These are phyloP conservation scores for Pseudozyma pruni DNA, from an alignment of 1,284 basidiomycete genomes.

Conservation along the genomic window DNA sequence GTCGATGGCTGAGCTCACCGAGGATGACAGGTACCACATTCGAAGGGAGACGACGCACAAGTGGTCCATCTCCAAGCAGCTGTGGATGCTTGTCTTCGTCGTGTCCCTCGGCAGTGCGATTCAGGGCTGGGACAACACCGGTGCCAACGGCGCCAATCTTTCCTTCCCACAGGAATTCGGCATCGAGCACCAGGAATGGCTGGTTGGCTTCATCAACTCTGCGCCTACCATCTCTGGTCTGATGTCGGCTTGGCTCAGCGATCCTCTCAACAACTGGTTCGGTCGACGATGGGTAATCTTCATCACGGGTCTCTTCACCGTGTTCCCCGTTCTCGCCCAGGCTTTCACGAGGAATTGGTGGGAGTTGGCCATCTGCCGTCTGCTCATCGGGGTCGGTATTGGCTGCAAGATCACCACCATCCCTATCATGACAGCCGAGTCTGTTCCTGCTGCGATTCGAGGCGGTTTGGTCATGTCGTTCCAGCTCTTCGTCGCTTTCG, in stretches of 20 bases:
- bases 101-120: constrained; percentile 77
- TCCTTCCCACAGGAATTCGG: constrained; percentile 73
- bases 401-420: constrained; percentile 75
- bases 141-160: constrained; percentile 74
- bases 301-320: constrained; percentile 68
- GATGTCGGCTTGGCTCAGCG: constrained; percentile 73
- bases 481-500: constrained; percentile 79
- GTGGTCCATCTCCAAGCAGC: constrained; percentile 60
- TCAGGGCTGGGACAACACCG: constrained; percentile 78
- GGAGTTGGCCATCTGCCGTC: constrained; percentile 76
- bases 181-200: constrained; percentile 67
- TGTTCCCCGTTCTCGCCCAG: neutral
- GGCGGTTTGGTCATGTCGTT: constrained; percentile 80
- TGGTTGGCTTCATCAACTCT: neutral
- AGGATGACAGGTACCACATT: constrained; percentile 73
- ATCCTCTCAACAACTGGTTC: constrained; percentile 76
- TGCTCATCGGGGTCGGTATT: constrained; percentile 77
- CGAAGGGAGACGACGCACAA: constrained; percentile 73
- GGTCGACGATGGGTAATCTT: constrained; percentile 79
- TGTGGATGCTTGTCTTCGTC: constrained; percentile 74
- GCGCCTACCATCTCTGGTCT: neutral
- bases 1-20: constrained; percentile 72
- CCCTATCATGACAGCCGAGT: constrained; percentile 67
- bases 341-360: constrained; percentile 77
- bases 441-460: constrained; percentile 76